Percentiles rank a stretch among this genome's conserved stretches.
Conservation (phyloP, 345 rosid genomes). For the Fremontodendron californicum region DNA sequence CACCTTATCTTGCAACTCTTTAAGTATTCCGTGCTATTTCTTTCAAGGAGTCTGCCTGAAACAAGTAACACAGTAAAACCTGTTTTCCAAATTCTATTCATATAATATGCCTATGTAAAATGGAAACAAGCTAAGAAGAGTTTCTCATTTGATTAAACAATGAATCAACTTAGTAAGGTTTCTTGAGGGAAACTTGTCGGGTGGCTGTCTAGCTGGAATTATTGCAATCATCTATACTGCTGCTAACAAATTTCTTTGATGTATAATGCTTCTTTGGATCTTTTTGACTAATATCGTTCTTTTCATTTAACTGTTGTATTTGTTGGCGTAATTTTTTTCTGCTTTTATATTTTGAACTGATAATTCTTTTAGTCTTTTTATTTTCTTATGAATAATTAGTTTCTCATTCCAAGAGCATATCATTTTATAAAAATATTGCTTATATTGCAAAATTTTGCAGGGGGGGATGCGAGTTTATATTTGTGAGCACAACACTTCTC, state of each 20-base stretch:
- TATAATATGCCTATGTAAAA: not conserved
- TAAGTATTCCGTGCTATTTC: not conserved
- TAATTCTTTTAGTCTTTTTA: not conserved
- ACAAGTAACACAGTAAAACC: not conserved
- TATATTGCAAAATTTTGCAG: slow-evolving; percentile 37
- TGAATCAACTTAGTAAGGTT: not conserved
- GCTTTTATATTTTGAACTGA: not conserved
- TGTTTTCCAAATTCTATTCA: not conserved
- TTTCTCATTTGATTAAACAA: not conserved
- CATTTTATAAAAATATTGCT: not conserved
- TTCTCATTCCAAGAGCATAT: slow-evolving; percentile 1
- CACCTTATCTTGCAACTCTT: not conserved
- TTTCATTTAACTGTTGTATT: not conserved
- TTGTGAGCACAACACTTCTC: slow-evolving; percentile 79
- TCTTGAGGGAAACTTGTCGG: not conserved
- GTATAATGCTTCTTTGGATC: not conserved
- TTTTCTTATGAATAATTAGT: not conserved
- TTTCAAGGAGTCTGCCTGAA: not conserved
- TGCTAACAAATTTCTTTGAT: not conserved
- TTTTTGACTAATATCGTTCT: not conserved
- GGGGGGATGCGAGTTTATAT: slow-evolving; percentile 74
- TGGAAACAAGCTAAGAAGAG: not conserved
- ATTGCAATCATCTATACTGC: not conserved
- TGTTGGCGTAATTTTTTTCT: not conserved
- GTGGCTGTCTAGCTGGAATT: not conserved